Conservation (phyloP, 768 basidiomycete species). For the Chalciporus sphaerocephalus region DNA sequence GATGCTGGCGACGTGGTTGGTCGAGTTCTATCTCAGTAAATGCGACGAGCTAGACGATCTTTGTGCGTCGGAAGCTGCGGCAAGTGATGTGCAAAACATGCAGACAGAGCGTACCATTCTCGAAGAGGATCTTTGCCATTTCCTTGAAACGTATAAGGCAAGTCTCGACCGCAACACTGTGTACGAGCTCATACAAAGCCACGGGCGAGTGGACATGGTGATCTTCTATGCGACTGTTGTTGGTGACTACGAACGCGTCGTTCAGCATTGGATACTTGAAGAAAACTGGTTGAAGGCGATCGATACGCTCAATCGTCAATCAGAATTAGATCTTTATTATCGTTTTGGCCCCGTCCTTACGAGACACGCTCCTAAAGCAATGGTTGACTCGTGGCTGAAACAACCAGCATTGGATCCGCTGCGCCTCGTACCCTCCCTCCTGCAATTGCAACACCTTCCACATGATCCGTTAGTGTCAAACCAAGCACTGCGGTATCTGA, state of each 20-base stretch:
- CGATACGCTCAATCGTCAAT: constrained; percentile 85
- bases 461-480: constrained; percentile 72
- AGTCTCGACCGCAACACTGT: constrained; percentile 82
- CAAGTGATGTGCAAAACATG: constrained; percentile 82
- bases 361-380: constrained; percentile 80
- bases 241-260: constrained; percentile 78
- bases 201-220: constrained; percentile 90
- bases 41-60: constrained; percentile 95
- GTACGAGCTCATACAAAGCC: constrained; percentile 90
- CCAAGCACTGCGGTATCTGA: constrained; percentile 87
- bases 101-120: constrained; percentile 73
- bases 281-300: constrained; percentile 91
- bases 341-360: constrained; percentile 87
- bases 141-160: constrained; percentile 89
- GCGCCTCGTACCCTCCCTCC: constrained; percentile 82
- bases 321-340: constrained; percentile 87
- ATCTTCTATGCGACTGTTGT: constrained; percentile 82
- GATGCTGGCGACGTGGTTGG: constrained; percentile 98
- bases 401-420: constrained; percentile 76
- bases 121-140: constrained; percentile 90
- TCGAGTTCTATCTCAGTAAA: constrained; percentile 95
- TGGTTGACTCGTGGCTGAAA: constrained; percentile 89
- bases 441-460: constrained; percentile 71
- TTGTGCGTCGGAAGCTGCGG: constrained; percentile 78
- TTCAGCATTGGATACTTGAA: constrained; percentile 89